Evolutionary conservation across 768 basidiomycete genomes (phyloP).

Genomic region (Rhodocollybia butyracea): DNA sequence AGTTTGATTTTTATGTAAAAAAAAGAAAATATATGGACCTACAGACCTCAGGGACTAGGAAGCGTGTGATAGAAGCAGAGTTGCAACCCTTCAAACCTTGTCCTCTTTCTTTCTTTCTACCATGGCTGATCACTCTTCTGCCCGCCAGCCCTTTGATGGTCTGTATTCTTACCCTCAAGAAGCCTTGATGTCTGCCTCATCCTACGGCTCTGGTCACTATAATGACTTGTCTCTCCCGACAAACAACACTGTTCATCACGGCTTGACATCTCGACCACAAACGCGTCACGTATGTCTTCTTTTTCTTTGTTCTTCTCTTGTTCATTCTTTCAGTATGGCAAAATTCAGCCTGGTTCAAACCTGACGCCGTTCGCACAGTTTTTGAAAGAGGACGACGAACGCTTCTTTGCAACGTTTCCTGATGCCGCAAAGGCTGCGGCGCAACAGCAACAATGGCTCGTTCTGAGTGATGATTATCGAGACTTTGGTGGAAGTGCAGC

Average conservation of each 20-base stretch:
- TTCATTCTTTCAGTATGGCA: background rate
- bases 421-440: slow-evolving; percentile 8
- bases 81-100: background rate
- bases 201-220: background rate
- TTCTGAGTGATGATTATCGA: slow-evolving; percentile 1
- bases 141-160: background rate
- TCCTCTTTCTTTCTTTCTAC: background rate
- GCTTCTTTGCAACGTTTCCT: slow-evolving; percentile 11
- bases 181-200: background rate
- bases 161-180: background rate
- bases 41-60: too few relatives aligned
- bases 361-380: slow-evolving; percentile 8
- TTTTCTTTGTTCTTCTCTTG: background rate
- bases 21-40: too few relatives aligned
- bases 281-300: slow-evolving; percentile 4
- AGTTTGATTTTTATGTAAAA: too few relatives aligned
- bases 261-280: background rate
- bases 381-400: slow-evolving; percentile 13
- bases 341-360: background rate
- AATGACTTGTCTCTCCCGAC: background rate
- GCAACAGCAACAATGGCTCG: background rate
- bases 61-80: too few relatives aligned
- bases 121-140: background rate
- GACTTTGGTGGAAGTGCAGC: background rate
- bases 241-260: background rate